Percentiles rank a stretch among this genome's conserved stretches.
phyloP scores from a whole-genome alignment of 768 basidiomycete genomes.

The Termitomyces sp. region DNA sequence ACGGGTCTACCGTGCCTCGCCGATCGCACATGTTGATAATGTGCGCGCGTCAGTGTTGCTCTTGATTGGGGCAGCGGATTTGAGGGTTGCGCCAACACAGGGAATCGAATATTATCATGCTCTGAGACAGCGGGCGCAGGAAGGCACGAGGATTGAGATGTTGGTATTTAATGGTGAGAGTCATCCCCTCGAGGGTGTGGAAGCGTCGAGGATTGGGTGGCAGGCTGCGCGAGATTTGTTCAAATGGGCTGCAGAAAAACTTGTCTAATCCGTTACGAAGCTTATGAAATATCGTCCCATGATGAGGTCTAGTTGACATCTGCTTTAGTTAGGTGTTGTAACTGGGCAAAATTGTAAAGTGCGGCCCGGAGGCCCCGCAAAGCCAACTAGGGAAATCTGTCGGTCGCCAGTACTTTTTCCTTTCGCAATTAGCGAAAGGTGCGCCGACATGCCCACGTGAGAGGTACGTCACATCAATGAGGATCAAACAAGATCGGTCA shows the following conservation, averaged over 20 bases:
- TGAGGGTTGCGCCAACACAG: constrained; percentile 58
- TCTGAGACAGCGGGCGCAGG: constrained; percentile 36
- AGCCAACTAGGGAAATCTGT: no score
- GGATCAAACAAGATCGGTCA: no score
- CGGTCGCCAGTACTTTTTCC: no score
- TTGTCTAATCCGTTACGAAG: background rate
- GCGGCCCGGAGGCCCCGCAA: no score
- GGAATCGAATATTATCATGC: constrained; percentile 61
- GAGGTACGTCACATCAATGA: no score
- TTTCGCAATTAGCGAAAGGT: no score
- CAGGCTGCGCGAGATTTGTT: constrained; percentile 52
- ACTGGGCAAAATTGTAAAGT: no score
- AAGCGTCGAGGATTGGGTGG: constrained; percentile 46
- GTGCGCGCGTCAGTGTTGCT: constrained; percentile 52
- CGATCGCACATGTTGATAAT: constrained; percentile 45
- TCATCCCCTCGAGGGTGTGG: constrained; percentile 61
- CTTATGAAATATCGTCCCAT: background rate
- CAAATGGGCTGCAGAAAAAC: constrained; percentile 9
- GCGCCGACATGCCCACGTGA: no score
- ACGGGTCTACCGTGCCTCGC: constrained; percentile 43
- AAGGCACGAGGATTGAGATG: constrained; percentile 38
- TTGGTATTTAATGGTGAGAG: constrained; percentile 55
- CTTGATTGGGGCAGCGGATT: constrained; percentile 54
- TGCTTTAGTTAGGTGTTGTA: background rate
- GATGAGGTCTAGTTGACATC: background rate